Percentiles rank a stretch among this genome's conserved stretches.
These are phyloP conservation scores for Phytophthora pini DNA, from an alignment of 352 stramenopile species.

Conservation along the genomic window DNA sequence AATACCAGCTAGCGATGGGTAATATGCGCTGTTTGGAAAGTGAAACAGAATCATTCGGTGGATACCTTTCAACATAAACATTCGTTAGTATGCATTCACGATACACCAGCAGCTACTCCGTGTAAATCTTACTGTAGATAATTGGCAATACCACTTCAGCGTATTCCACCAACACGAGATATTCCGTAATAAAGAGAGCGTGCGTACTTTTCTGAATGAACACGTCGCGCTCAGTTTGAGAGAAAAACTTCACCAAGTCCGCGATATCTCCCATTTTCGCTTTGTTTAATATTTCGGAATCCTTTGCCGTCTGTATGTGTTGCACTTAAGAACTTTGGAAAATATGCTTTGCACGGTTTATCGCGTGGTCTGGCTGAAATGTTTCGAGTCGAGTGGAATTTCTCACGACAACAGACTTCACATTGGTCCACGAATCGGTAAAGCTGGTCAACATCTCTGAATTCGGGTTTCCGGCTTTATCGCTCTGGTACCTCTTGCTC, in stretches of 20 bases:
- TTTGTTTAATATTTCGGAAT: no score
- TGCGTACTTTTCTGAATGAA: background rate
- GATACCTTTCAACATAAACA: background rate
- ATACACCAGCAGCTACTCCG: background rate
- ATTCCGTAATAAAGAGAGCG: slow-evolving; percentile 9
- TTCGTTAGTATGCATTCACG: background rate
- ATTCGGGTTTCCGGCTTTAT: no score
- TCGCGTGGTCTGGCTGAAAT: no score
- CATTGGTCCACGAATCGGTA: no score
- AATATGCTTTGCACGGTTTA: no score
- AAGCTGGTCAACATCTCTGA: no score
- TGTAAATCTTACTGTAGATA: slow-evolving; percentile 2
- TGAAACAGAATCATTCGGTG: slow-evolving; percentile 1
- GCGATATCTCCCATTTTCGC: no score
- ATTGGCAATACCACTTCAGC: slow-evolving; percentile 7
- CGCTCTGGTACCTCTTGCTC: no score
- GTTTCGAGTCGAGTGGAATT: no score
- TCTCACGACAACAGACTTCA: no score
- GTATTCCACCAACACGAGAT: slow-evolving; percentile 8
- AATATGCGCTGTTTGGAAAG: slow-evolving; percentile 3
- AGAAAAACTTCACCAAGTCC: background rate
- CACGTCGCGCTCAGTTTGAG: background rate
- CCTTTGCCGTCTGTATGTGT: no score
- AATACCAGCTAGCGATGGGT: background rate
- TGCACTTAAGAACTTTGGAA: no score